These are phyloP conservation scores for Xylaria hypoxylon DNA, from an alignment of 2,329 filamentous ascomycete species.

Conservation along the genomic window DNA sequence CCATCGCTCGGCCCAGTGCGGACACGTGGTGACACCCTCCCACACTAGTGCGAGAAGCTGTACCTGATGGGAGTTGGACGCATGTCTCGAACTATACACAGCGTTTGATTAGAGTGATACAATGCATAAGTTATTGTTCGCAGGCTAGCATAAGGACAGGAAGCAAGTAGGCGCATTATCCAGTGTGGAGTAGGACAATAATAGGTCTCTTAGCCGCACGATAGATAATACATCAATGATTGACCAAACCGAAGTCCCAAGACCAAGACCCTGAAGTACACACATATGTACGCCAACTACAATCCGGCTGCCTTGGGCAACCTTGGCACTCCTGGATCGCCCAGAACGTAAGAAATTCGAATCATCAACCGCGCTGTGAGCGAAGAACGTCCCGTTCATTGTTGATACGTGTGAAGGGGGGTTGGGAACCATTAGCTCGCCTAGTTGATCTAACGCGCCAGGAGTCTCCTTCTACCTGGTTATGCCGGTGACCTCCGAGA, in stretches of 20 bases:
- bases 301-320: slow-evolving; percentile 58
- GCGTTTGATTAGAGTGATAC: slow-evolving; percentile 7
- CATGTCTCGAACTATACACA: slow-evolving; percentile 62
- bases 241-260: neutral
- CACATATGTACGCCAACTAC: slow-evolving; percentile 67
- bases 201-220: neutral
- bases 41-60: slow-evolving; percentile 63
- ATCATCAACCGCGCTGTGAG: slow-evolving; percentile 42
- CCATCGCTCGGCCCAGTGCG: slow-evolving; percentile 61
- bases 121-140: neutral
- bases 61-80: slow-evolving; percentile 59
- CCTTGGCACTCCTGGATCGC: slow-evolving; percentile 59
- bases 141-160: neutral
- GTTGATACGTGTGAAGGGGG: neutral
- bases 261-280: slow-evolving; percentile 37
- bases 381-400: slow-evolving; percentile 31
- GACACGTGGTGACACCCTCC: slow-evolving; percentile 61
- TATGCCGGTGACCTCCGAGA: too few species aligned
- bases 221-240: neutral
- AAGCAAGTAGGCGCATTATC: neutral
- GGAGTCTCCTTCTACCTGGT: too few species aligned
- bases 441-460: too few species aligned
- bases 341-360: slow-evolving; percentile 64
- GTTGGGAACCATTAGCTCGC: slow-evolving; percentile 6
- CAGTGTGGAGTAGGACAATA: neutral